Percentiles rank a stretch among this genome's conserved stretches.
Conservation (phyloP, 345 rosid genomes). For the Dipteronia sinensis region DNA sequence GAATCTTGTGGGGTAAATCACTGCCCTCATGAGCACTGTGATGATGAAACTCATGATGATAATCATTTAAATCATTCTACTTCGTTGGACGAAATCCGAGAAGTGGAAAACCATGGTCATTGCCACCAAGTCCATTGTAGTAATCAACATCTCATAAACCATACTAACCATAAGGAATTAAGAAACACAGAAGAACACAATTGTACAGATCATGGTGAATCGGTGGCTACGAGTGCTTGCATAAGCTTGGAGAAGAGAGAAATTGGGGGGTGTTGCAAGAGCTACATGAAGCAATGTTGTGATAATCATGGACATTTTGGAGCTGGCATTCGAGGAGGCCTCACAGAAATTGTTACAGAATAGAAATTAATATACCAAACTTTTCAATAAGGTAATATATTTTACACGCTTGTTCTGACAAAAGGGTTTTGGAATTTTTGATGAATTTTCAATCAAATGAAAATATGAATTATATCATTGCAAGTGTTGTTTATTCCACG, state of each 20-base stretch:
- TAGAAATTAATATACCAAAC: slow-evolving; percentile 5
- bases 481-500: no score
- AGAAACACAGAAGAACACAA: not conserved
- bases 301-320: slow-evolving; percentile 10
- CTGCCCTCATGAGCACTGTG: not conserved
- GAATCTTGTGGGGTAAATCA: not conserved
- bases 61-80: not conserved
- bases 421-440: not conserved
- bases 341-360: slow-evolving; percentile 14
- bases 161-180: not conserved
- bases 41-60: not conserved
- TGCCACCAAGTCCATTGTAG: not conserved
- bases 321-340: slow-evolving; percentile 6
- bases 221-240: not conserved
- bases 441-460: not conserved
- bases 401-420: not conserved
- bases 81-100: not conserved
- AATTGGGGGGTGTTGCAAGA: slow-evolving; percentile 13
- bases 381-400: not conserved
- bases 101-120: slow-evolving; percentile 5
- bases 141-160: not conserved
- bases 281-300: slow-evolving; percentile 18
- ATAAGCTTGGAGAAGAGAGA: slow-evolving; percentile 18
- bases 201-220: not conserved
- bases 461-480: not conserved